Percentiles rank a stretch among this genome's conserved stretches.
Conservation (phyloP, 768 basidiomycete genomes). For the Phlebiopsis gigantea region DNA sequence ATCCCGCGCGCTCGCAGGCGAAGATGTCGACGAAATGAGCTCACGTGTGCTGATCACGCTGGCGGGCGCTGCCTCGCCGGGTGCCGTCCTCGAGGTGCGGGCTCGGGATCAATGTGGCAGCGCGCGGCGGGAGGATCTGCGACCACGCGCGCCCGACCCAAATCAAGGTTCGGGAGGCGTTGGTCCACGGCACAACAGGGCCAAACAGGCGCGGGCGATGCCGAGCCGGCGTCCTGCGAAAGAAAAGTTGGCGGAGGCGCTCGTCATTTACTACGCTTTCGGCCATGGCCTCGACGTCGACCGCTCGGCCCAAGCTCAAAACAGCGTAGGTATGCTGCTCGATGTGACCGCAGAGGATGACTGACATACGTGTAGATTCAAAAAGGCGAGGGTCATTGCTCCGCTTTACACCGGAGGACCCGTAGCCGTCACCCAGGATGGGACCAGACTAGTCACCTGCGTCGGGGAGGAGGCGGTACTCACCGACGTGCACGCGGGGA, state of each 20-base stretch:
- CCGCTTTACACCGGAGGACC: conserved; percentile 90
- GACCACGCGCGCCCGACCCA: too few relatives aligned
- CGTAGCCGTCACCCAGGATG: conserved; percentile 74
- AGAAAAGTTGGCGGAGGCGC: conserved; percentile 9
- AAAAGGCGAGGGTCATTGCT: conserved; percentile 63
- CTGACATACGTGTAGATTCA: conserved; percentile 50
- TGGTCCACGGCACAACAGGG: conserved; percentile 4
- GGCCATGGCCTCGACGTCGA: conserved; percentile 6
- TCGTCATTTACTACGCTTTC: neutral
- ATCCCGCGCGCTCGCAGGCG: too few relatives aligned
- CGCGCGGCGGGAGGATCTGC: too few relatives aligned
- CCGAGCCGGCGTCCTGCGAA: neutral
- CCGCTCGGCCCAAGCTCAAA: conserved; percentile 39
- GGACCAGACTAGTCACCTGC: conserved; percentile 75
- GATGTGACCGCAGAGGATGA: neutral
- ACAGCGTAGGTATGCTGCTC: conserved; percentile 45
- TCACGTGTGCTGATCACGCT: too few relatives aligned
- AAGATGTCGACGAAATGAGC: too few relatives aligned
- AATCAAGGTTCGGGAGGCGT: neutral
- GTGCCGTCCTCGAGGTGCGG: too few relatives aligned
- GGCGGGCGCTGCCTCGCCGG: too few relatives aligned
- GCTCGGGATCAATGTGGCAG: too few relatives aligned
- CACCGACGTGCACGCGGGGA: conserved; percentile 73
- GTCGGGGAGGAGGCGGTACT: conserved; percentile 81
- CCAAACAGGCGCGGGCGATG: conserved; percentile 5